phyloP scores from a whole-genome alignment of 108 stramenopile species.

The Pseudonitzschia multistriata region DNA sequence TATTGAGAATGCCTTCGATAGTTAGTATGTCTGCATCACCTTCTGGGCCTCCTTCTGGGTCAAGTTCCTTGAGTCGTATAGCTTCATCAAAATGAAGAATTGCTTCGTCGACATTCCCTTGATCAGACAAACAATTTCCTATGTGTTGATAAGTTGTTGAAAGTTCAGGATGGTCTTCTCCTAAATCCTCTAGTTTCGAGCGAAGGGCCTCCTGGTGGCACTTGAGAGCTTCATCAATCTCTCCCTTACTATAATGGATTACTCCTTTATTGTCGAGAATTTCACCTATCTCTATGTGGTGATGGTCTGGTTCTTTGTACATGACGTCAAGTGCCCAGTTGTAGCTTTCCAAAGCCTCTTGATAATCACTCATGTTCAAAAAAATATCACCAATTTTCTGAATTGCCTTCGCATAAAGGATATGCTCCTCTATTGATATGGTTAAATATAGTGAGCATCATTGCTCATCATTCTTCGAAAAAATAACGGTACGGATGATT shows the following conservation, averaged over 20 bases:
- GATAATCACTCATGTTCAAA: conserved; percentile 63
- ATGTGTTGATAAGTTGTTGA: conserved; percentile 52
- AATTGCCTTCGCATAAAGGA: conserved; percentile 62
- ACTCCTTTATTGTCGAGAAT: conserved; percentile 70
- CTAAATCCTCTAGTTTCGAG: conserved; percentile 60
- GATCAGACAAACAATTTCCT: conserved; percentile 64
- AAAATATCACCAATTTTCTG: conserved; percentile 68
- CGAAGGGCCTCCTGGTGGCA: conserved; percentile 65
- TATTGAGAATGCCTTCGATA: conserved; percentile 57
- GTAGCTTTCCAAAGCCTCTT: conserved; percentile 62
- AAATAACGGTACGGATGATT: not conserved
- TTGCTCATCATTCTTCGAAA: no score
- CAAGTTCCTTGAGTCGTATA: conserved; percentile 45
- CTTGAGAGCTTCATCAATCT: conserved; percentile 56
- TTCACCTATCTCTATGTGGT: conserved; percentile 64
- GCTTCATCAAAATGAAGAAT: conserved; percentile 67
- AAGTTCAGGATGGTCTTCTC: conserved; percentile 56
- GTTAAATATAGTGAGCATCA: not conserved
- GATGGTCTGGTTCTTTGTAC: conserved; percentile 49
- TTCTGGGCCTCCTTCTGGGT: conserved; percentile 49
- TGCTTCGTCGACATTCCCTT: conserved; percentile 54
- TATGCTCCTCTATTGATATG: conserved; percentile 38
- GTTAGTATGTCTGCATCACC: conserved; percentile 51
- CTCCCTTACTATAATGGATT: conserved; percentile 69
- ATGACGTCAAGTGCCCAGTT: conserved; percentile 65